These are phyloP conservation scores for Aspergillus texensis DNA, from an alignment of 2,329 filamentous ascomycete genomes.

Conservation along the genomic window DNA sequence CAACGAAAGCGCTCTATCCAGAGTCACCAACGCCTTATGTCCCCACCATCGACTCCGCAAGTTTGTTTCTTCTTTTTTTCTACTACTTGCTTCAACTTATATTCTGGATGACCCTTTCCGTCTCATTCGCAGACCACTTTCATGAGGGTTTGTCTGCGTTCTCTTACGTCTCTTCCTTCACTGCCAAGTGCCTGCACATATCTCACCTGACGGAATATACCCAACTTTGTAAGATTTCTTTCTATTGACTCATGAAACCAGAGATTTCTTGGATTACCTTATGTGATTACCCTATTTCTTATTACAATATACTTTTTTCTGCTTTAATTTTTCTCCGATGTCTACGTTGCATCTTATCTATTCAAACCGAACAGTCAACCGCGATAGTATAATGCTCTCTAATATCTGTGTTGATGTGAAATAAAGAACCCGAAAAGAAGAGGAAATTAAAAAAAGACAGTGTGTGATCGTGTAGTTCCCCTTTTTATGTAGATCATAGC, in stretches of 20 bases:
- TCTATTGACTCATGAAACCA: slow-evolving; percentile 2
- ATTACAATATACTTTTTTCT: slow-evolving; percentile 6
- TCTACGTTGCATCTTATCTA: slow-evolving; percentile 2
- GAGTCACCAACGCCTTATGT: slow-evolving; percentile 7
- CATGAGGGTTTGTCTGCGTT: neutral
- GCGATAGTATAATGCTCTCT: neutral
- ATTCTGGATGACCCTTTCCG: slow-evolving; percentile 1
- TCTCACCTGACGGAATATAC: slow-evolving; percentile 14
- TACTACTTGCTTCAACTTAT: neutral
- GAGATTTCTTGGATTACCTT: slow-evolving; percentile 6
- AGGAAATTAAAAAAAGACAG: no score
- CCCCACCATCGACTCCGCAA: neutral
- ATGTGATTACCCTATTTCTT: slow-evolving; percentile 15
- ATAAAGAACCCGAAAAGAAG: neutral
- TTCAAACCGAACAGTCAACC: neutral
- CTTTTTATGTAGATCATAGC: neutral
- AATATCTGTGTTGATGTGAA: neutral
- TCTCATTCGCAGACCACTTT: slow-evolving; percentile 3
- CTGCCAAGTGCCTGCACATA: slow-evolving; percentile 9
- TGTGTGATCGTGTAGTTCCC: neutral
- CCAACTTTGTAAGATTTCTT: slow-evolving; percentile 7
- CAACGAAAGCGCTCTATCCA: slow-evolving; percentile 22
- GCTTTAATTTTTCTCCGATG: neutral
- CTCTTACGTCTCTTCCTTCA: neutral
- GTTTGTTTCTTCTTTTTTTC: slow-evolving; percentile 3